These are phyloP conservation scores for Rhynchosporium agropyri DNA, from an alignment of 2,329 filamentous ascomycete genomes.

Conservation along the genomic window DNA sequence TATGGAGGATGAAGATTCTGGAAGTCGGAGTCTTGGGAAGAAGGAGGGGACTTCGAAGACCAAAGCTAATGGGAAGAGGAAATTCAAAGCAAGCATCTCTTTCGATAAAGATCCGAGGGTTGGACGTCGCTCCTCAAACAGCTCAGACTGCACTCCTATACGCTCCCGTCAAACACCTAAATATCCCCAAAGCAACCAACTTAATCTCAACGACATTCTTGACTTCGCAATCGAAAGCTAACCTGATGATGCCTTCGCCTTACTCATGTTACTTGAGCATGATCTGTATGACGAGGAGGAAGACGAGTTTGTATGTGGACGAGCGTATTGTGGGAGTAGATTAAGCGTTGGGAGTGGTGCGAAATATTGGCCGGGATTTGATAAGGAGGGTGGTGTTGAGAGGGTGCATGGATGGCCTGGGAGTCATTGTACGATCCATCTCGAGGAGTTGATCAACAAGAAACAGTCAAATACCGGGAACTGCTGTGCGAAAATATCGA, in stretches of 20 bases:
- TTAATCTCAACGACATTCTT: conserved; percentile 37
- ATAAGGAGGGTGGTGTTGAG: conserved; percentile 41
- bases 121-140: conserved; percentile 15
- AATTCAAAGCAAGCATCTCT: not conserved
- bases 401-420: conserved; percentile 63
- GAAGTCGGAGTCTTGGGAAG: not conserved
- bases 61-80: not conserved
- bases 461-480: not conserved
- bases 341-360: conserved; percentile 64
- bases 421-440: conserved; percentile 59
- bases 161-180: conserved; percentile 31
- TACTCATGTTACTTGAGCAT: conserved; percentile 37
- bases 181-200: conserved; percentile 33
- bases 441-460: conserved; percentile 46
- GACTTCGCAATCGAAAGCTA: conserved; percentile 36
- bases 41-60: not conserved
- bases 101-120: conserved; percentile 9
- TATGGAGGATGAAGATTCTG: conserved; percentile 1
- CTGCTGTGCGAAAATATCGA: not conserved
- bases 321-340: conserved; percentile 66
- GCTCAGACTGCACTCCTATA: conserved; percentile 28
- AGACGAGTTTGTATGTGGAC: conserved; percentile 67
- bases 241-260: conserved; percentile 37
- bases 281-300: conserved; percentile 48
- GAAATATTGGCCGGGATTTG: conserved; percentile 59